Evolutionary conservation across 1,284 basidiomycete species (phyloP).

Genomic region (Ustilago trichophora): DNA sequence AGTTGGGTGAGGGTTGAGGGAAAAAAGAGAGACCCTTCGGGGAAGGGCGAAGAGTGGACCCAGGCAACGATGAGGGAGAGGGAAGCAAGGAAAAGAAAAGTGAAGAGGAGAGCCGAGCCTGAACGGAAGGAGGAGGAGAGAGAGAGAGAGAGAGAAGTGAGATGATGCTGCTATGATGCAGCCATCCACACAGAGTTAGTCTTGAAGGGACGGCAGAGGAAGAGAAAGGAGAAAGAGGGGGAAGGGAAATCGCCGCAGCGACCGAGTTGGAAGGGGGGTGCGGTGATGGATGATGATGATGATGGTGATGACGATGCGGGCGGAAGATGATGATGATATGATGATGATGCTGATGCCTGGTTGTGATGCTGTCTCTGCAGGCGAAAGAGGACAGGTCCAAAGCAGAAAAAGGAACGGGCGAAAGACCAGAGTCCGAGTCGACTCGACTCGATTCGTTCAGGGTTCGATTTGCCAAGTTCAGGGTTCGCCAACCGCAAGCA

Average conservation of each 20-base stretch:
- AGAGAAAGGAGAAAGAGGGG: neutral
- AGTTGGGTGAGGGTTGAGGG: constrained; percentile 1
- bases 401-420: neutral
- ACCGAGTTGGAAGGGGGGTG: neutral
- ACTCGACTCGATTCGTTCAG: no score
- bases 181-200: constrained; percentile 7
- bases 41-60: constrained; percentile 10
- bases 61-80: constrained; percentile 1
- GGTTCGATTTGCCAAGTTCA: no score
- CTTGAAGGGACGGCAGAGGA: neutral
- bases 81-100: neutral
- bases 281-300: constrained; percentile 4
- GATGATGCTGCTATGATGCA: constrained; percentile 29
- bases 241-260: constrained; percentile 1
- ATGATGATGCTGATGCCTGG: constrained; percentile 1
- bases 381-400: no score
- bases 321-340: neutral
- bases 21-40: constrained; percentile 1
- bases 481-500: constrained; percentile 1
- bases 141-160: neutral
- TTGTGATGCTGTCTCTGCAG: neutral
- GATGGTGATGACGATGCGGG: constrained; percentile 1
- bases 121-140: neutral
- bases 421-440: neutral
- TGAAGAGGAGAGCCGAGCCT: neutral